Conservation (phyloP, 2,329 filamentous ascomycete species). For the Ophiocordyceps australis region DNA sequence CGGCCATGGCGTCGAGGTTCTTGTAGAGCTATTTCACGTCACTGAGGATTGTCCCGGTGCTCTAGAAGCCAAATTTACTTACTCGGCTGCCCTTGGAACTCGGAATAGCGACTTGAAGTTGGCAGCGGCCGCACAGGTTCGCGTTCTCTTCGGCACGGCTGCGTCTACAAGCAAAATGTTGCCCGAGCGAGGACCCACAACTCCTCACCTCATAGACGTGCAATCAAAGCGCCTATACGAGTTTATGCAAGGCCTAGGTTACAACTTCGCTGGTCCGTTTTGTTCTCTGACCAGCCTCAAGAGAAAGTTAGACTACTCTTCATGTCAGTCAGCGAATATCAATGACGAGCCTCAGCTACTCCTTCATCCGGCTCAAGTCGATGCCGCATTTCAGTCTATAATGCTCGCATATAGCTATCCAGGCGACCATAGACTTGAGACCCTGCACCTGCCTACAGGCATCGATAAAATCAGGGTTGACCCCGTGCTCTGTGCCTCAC, state of each 20-base stretch:
- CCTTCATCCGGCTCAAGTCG: conserved; percentile 15
- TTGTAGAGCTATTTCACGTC: conserved; percentile 2
- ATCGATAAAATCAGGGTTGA: conserved; percentile 6
- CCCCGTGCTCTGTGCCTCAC: too few species aligned
- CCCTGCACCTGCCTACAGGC: conserved; percentile 11
- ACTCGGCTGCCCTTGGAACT: background rate
- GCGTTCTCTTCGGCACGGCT: background rate
- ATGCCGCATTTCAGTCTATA: conserved; percentile 15
- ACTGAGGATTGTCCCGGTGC: background rate
- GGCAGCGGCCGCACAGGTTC: background rate
- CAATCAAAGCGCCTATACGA: background rate
- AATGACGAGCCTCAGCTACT: conserved; percentile 4
- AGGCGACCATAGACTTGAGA: conserved; percentile 12
- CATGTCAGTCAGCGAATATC: conserved; percentile 3
- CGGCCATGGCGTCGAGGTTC: conserved; percentile 3
- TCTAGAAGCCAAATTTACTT: background rate
- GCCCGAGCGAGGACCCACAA: too few species aligned
- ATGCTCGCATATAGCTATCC: conserved; percentile 14
- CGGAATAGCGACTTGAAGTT: background rate
- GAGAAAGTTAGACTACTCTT: background rate
- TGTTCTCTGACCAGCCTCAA: conserved; percentile 3
- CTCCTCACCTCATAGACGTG: background rate
- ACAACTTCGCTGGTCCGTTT: conserved; percentile 7
- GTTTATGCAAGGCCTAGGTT: conserved; percentile 2
- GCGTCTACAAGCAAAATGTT: background rate